A percentile compares a stretch with the other conserved stretches of the same genome.
phyloP scores from a whole-genome alignment of 192 early-diverging fungal species.

The Chytriomyces sp. region DNA sequence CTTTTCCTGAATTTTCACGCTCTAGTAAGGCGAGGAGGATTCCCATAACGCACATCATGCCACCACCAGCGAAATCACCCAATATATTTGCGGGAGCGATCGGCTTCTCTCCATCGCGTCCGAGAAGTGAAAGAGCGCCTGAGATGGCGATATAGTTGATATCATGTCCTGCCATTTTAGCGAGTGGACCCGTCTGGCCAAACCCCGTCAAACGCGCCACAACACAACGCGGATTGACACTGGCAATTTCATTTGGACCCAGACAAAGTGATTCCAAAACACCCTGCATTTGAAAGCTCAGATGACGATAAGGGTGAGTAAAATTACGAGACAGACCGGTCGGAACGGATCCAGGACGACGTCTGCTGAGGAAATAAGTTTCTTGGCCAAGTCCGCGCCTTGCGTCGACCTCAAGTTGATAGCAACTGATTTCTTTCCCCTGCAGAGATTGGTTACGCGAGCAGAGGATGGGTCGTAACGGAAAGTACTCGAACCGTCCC shows the following conservation, averaged over 20 bases:
- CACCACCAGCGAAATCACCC: slow-evolving; percentile 70
- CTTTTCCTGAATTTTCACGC: slow-evolving; percentile 58
- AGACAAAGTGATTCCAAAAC: slow-evolving; percentile 70
- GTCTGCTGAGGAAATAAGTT: slow-evolving; percentile 54
- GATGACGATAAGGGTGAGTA: background rate
- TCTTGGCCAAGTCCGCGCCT: slow-evolving; percentile 48
- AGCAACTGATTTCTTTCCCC: slow-evolving; percentile 65
- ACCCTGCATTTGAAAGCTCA: slow-evolving; percentile 34
- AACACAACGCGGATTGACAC: slow-evolving; percentile 57
- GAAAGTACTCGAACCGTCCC: slow-evolving; percentile 33
- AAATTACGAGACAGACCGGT: slow-evolving; percentile 27
- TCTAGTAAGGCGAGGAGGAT: slow-evolving; percentile 66
- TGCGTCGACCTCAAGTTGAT: slow-evolving; percentile 59
- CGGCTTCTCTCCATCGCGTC: slow-evolving; percentile 7
- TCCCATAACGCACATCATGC: slow-evolving; percentile 64
- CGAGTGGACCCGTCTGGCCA: slow-evolving; percentile 55
- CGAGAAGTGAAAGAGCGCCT: slow-evolving; percentile 56
- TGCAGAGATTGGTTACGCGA: too few relatives aligned
- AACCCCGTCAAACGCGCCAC: slow-evolving; percentile 70
- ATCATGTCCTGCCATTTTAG: slow-evolving; percentile 45
- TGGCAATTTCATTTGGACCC: slow-evolving; percentile 60
- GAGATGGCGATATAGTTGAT: slow-evolving; percentile 72
- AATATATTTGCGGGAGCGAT: slow-evolving; percentile 29
- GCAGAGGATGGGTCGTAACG: background rate
- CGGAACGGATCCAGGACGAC: slow-evolving; percentile 70